These are phyloP conservation scores for Oryza punctata DNA, from an alignment of 176 grass and related monocot genomes.

Conservation along the genomic window DNA sequence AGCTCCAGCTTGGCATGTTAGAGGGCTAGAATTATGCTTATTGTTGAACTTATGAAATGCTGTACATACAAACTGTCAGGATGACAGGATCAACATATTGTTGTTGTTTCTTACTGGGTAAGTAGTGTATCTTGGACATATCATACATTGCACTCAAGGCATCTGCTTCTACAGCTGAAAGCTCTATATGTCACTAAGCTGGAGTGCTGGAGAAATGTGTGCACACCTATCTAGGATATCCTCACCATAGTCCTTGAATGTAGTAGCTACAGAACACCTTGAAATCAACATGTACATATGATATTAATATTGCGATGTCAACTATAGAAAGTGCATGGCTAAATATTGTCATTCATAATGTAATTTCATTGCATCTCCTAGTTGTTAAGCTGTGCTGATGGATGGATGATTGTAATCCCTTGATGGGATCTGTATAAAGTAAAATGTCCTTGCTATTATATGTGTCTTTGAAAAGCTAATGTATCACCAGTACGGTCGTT, in stretches of 20 bases:
- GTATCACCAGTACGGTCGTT: background rate
- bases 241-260: background rate
- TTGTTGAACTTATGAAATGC: background rate
- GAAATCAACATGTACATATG: background rate
- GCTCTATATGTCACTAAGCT: background rate
- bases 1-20: background rate
- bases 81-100: background rate
- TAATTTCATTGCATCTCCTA: background rate
- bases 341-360: background rate
- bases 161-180: background rate
- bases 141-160: background rate
- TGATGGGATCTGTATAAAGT: background rate
- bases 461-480: background rate
- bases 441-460: background rate
- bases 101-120: constrained; percentile 26
- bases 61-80: background rate
- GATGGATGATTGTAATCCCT: background rate
- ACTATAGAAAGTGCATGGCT: background rate
- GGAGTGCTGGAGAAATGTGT: constrained; percentile 1
- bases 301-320: background rate
- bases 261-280: background rate
- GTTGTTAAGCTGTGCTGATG: constrained; percentile 7
- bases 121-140: constrained; percentile 16
- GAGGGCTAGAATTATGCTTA: background rate
- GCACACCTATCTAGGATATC: background rate